These are phyloP conservation scores for Bombardia bombarda DNA, from an alignment of 495 filamentous ascomycete genomes.

Conservation along the genomic window DNA sequence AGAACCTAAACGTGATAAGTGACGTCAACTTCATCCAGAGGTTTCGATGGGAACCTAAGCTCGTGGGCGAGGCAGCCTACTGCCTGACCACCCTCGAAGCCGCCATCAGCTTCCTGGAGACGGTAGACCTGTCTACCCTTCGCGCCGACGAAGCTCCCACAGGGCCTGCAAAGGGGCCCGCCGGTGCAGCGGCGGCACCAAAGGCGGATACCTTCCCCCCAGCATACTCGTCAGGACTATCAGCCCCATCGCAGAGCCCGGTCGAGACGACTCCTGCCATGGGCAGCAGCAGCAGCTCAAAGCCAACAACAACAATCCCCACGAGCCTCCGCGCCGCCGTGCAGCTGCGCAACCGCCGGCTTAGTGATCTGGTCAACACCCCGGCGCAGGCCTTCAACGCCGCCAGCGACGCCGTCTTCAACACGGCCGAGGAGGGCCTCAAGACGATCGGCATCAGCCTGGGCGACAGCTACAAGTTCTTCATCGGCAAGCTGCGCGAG, in stretches of 20 bases:
- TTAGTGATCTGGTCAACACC: slow-evolving; percentile 79
- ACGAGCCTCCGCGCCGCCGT: slow-evolving; percentile 33
- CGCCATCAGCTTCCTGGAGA: slow-evolving; percentile 92
- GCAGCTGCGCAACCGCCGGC: slow-evolving; percentile 47
- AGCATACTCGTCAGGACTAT: slow-evolving; percentile 33
- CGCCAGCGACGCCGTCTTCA: slow-evolving; percentile 75
- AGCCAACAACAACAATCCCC: slow-evolving; percentile 31
- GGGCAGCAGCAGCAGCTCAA: slow-evolving; percentile 28
- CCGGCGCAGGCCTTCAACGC: slow-evolving; percentile 71
- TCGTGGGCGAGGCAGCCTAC: slow-evolving; percentile 91
- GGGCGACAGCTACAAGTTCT: slow-evolving; percentile 85
- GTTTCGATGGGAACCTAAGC: slow-evolving; percentile 77
- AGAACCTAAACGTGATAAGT: slow-evolving; percentile 83
- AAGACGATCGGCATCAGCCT: slow-evolving; percentile 84
- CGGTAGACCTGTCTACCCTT: slow-evolving; percentile 87
- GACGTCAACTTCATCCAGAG: slow-evolving; percentile 90
- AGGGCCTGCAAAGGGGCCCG: slow-evolving; percentile 52
- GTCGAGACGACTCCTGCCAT: slow-evolving; percentile 17
- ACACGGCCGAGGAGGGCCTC: slow-evolving; percentile 79
- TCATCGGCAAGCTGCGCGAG: slow-evolving; percentile 84
- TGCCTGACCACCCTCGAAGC: slow-evolving; percentile 96
- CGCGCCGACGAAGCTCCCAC: slow-evolving; percentile 67
- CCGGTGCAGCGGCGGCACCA: slow-evolving; percentile 42
- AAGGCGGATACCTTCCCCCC: slow-evolving; percentile 43
- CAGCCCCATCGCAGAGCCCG: slow-evolving; percentile 1